These are phyloP conservation scores for Cryptococcus neoformans DNA, from an alignment of 1,284 basidiomycete genomes.

Conservation along the genomic window DNA sequence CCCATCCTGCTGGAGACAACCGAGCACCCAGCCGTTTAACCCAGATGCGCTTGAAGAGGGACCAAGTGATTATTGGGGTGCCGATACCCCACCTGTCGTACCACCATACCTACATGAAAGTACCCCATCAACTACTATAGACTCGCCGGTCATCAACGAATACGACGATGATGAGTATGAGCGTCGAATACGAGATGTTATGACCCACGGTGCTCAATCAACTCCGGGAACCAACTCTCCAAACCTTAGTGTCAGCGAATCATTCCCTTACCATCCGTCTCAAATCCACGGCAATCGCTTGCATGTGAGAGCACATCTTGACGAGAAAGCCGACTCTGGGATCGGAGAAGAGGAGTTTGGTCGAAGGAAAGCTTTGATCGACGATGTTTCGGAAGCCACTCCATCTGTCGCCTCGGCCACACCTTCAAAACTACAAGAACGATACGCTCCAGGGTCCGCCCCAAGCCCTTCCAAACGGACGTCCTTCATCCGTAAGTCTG, in stretches of 20 bases:
- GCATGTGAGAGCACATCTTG: slow-evolving; percentile 1
- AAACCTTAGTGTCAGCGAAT: background rate
- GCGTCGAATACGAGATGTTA: slow-evolving; percentile 7
- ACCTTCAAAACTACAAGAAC: slow-evolving; percentile 3
- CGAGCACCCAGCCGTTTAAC: slow-evolving; percentile 5
- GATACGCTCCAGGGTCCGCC: slow-evolving; percentile 6
- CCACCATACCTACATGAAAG: too few species aligned
- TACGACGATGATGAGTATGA: slow-evolving; percentile 15
- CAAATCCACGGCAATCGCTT: background rate
- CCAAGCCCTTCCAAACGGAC: slow-evolving; percentile 12
- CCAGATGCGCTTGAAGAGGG: slow-evolving; percentile 16
- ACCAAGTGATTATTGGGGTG: slow-evolving; percentile 25
- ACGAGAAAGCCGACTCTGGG: background rate
- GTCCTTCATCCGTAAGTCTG: slow-evolving; percentile 19
- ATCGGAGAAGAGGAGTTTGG: slow-evolving; percentile 38
- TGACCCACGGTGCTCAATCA: slow-evolving; percentile 2
- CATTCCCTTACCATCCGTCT: background rate
- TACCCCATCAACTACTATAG: too few species aligned
- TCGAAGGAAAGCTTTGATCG: slow-evolving; percentile 13
- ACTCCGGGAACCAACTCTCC: background rate
- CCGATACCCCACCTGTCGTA: background rate
- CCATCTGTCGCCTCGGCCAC: slow-evolving; percentile 51
- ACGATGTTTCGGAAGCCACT: slow-evolving; percentile 52
- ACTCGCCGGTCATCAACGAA: background rate
- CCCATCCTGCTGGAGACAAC: slow-evolving; percentile 5